Evolutionary conservation across 2,329 filamentous ascomycete species (phyloP), one percentile per base, ranked within the genome.

Genomic region (Huntiella decipiens): DNA sequence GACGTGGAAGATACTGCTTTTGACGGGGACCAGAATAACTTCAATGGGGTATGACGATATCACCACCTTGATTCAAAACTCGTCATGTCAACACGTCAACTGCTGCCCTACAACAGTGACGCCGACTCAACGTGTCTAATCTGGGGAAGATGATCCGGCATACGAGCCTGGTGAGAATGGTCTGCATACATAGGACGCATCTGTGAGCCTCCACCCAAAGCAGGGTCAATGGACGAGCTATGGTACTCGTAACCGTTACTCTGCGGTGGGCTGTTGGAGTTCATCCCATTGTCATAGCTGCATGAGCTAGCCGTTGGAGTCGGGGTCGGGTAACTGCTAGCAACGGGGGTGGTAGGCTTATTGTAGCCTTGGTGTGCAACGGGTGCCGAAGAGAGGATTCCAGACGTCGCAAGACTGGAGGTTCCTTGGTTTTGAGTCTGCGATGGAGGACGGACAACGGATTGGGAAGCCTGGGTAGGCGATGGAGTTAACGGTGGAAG

Each of bases 141-240:
- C 16, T 49, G 44, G 8, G 47, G 16, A 16, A 49, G 7, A 17
- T 49, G 47, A 10, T 49, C 47, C 13, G 31, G 31, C 38, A 49
- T 46, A 12, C 43, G 43, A 15, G 39, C 33, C 38, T 49, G 47
- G 15, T 43, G 43, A 4, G 37, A 35, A 43, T 43, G 39, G 15
- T 49, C 35, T 6, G n/a, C 19, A 15, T 45, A 45, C 10, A 16
- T n/a, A 4, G 35, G 35, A 7, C 37, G 34, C 16, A 22, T 35
- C 32, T 35, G 34, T 7, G 28, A 13, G 13, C 12, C 31, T n/a
- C 36, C 36, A 13, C 35, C 35, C 52, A 82, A 63, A 10, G 74
- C 70, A 51, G 77, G 77, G 57, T 83, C 79, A 54, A 82, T 72
- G 48, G 74, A 64, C 49, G 67, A 58, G 50, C 64, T 61, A 8